Base-by-base conservation (phyloP, 2,329 filamentous ascomycete species). In the Colletotrichum sansevieriae region DNA sequence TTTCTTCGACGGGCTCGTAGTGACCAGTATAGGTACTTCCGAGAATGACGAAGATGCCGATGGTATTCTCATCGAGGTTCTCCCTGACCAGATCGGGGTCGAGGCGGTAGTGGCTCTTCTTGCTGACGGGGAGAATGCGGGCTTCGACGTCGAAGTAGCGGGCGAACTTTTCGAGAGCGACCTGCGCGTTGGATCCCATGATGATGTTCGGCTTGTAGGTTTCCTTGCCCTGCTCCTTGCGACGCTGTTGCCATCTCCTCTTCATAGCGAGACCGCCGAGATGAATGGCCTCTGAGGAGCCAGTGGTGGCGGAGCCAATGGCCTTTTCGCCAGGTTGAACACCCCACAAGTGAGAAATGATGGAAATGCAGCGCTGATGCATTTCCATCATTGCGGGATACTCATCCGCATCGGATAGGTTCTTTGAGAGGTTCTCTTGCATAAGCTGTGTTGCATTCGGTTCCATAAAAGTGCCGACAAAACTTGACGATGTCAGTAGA, bases 11-110 rank as follows among this genome's bases (percentile, higher is more conserved):
- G 0, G 90, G 90, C 77, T 93, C 91, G 71, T 90, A 93, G 74
- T 93, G 90, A 0, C 91, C 91, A 0, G 91, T 93, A 72, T 93
- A 93, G 0, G 91, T 93, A 58, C 85, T 90, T 3, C 91, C 91
- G 5, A 93, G 74, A 61, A 93, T 93, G 0, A 91, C 88, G 74
- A 92, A 93, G 0, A 93, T 81, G n/a, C 91, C 91, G 72, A 93
- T 92, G 0, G 91, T 93, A 72, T 93, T 93, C 78, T 93, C 91
- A 70, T 93, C 90, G 39, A 93, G 84, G 71, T 91, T 90, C 73
- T 92, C 76, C 73, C 85, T 87, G 1, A 92, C 88, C 29, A 89
- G 78, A 4, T 87, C 82, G 0, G 90, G 87, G 72, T 93, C 90
- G 8, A 93, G 82, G 37, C 89, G 81, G 74, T 84, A 91, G 7